These are phyloP conservation scores for Volvox africanus DNA, from an alignment of 139 green algal genomes.

Conservation along the genomic window DNA sequence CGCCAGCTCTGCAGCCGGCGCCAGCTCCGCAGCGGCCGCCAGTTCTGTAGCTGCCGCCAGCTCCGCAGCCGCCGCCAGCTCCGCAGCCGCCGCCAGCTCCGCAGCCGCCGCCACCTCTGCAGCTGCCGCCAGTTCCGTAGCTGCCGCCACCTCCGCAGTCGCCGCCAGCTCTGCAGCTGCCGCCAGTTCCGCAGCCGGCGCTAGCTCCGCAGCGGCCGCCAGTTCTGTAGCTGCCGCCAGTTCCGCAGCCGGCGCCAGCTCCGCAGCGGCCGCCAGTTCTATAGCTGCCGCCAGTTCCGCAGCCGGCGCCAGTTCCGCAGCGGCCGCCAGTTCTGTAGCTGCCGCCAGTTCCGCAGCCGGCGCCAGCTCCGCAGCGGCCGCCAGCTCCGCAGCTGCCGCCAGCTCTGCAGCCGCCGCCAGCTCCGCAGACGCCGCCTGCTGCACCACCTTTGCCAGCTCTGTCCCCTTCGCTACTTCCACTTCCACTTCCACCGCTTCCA, in stretches of 20 bases:
- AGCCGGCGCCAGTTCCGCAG: no score
- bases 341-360: background rate
- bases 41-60: background rate
- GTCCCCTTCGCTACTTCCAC: background rate
- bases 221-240: background rate
- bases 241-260: no score
- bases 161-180: background rate
- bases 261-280: background rate
- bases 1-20: background rate
- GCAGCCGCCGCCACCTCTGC: no score
- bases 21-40: background rate
- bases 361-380: no score
- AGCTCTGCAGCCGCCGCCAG: background rate
- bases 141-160: background rate
- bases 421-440: no score
- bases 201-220: no score
- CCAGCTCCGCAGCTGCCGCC: no score
- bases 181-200: background rate
- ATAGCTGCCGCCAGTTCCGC: no score
- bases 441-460: no score
- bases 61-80: background rate
- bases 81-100: no score
- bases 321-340: background rate
- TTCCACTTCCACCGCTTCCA: background rate
- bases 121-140: background rate